A percentile compares a stretch with the other conserved stretches of the same genome.
phyloP scores from a whole-genome alignment of 1,284 basidiomycete species.

The Pyrrhoderma noxium region DNA sequence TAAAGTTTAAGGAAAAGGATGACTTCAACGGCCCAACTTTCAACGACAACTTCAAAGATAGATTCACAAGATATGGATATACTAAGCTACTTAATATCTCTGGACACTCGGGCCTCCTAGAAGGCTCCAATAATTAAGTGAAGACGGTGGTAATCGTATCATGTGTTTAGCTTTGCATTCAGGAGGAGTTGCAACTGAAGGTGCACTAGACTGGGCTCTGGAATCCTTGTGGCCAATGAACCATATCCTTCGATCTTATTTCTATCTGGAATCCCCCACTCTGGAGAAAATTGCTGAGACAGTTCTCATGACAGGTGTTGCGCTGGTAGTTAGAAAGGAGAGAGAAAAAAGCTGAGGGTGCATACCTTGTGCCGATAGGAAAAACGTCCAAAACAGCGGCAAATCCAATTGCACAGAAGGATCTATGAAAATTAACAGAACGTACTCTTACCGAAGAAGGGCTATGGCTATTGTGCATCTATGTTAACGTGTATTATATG shows the following conservation, averaged over 20 bases:
- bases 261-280: slow-evolving; percentile 33
- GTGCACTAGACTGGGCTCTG: not conserved
- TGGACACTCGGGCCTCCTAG: slow-evolving; percentile 20
- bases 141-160: slow-evolving; percentile 12
- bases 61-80: slow-evolving; percentile 14
- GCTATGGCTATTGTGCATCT: too few relatives aligned
- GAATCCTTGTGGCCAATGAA: slow-evolving; percentile 21
- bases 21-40: slow-evolving; percentile 13
- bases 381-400: too few relatives aligned
- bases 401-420: too few relatives aligned
- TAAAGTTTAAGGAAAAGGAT: slow-evolving; percentile 12
- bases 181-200: slow-evolving; percentile 15
- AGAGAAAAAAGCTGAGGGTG: slow-evolving; percentile 36
- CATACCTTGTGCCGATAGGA: slow-evolving; percentile 23
- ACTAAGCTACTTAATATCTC: slow-evolving; percentile 21
- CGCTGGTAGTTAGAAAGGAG: slow-evolving; percentile 30
- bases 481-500: too few relatives aligned
- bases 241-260: slow-evolving; percentile 26
- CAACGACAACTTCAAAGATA: not conserved
- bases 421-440: too few relatives aligned
- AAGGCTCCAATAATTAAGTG: slow-evolving; percentile 1
- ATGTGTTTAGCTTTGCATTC: slow-evolving; percentile 20
- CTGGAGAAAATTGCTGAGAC: slow-evolving; percentile 3
- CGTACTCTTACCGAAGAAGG: too few relatives aligned
- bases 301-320: slow-evolving; percentile 35